A percentile compares a stretch with the other conserved stretches of the same genome.
phyloP scores from a whole-genome alignment of 129 eudicot species.

The Artemisia annua region DNA sequence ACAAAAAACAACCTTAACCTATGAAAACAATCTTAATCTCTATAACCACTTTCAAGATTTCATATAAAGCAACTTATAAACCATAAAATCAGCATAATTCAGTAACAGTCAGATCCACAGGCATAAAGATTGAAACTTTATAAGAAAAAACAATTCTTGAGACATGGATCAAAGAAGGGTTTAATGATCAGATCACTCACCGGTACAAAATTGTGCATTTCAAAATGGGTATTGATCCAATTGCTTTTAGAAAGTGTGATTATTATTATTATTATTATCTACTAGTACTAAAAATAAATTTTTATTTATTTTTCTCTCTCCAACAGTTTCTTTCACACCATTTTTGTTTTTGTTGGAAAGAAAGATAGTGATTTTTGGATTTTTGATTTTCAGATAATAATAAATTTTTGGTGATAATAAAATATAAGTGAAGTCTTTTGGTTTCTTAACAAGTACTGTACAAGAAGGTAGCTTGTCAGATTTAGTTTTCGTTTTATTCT shows the following conservation, averaged over 20 bases:
- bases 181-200: neutral
- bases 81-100: neutral
- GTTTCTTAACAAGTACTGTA: too few species aligned
- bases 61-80: neutral
- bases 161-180: neutral
- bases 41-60: neutral
- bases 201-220: neutral
- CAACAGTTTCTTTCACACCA: neutral
- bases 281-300: neutral
- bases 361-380: conserved; percentile 13
- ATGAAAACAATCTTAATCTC: neutral
- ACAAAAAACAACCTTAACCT: neutral
- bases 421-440: too few species aligned
- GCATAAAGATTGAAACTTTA: neutral
- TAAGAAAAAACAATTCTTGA: neutral
- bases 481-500: too few species aligned
- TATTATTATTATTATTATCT: neutral
- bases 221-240: neutral
- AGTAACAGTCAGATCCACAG: neutral
- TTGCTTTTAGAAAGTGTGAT: neutral
- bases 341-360: conserved; percentile 11
- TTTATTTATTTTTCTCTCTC: neutral
- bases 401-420: too few species aligned
- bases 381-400: neutral
- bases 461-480: too few species aligned